Base-by-base conservation (phyloP, 169 alveolate species). In the Cryptosporidium felis region DNA sequence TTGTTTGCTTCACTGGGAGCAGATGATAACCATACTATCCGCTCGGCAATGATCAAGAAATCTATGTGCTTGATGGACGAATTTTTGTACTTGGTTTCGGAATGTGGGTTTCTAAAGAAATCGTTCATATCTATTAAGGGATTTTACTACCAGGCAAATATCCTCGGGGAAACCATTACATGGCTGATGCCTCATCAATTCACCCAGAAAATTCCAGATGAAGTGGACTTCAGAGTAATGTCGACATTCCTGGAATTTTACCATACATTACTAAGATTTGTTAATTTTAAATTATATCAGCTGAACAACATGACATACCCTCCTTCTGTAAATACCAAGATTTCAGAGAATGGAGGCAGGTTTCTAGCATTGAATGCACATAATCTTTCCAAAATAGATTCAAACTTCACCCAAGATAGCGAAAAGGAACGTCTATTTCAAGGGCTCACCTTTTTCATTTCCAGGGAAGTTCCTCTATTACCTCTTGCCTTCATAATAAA, bases 121-220 rank as follows among this genome's bases (percentile, higher is more conserved):
- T 93, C 46, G 82, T 98, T 95, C 92, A 94, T 93, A 21, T 96
- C 99, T 38, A 95, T 98, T 34, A 98, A 98, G 93, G 99, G 99
- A 26, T 98, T 96, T 80, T 98, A 97, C 93, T 96, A 97, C 88
- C 98, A 97, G 89, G 99, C 97, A 2, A 97, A 96, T 88, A 95
- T 98, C 34, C 91, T 92, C 36, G 98, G 98, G 28, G 95, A 94
- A 59, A 89, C 93, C 23, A 97, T 98, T 51, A 96, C 99, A 1
- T 98, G 99, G 99, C 89, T 98, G 32, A 90, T 95, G 34, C 99
- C 99, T 30, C 99, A 97, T 90, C 93, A 94, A 80, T 97, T 96
- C 90, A 91, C 99, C n/a, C 99, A 96, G 81, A 95, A 91, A 53
- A 80, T 96, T 47, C 98, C 98, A 9, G 94, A 91, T 56, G 99